Base-by-base conservation (phyloP, 78 protist genomes). In the Emiliania huxleyi region DNA sequence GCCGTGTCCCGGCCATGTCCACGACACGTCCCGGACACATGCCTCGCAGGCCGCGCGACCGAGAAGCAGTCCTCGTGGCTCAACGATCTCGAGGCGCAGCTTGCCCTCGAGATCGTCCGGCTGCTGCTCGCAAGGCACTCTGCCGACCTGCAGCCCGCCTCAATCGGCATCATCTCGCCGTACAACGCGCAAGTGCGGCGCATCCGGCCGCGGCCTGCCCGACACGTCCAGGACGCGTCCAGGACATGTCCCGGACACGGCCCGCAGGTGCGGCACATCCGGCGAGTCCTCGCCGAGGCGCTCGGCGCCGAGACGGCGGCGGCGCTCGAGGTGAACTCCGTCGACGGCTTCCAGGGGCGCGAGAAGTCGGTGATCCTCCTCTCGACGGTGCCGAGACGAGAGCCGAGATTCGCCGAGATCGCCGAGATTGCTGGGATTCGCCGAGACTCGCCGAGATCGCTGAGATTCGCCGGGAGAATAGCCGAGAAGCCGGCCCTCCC, bases 381-480 rank as follows among this genome's bases (percentile, higher is more conserved):
- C 48, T 93, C 96, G n/a, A 93, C 95, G 42, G 99, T 98, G n/a
- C n/a, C n/a, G n/a, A n/a, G n/a, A 25, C 75, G 99, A 22, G 96
- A 15, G 62, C 62, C 62, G 23, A 2, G n/a, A n/a, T n/a, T n/a
- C n/a, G n/a, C n/a, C n/a, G n/a, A n/a, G n/a, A n/a, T n/a, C n/a
- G n/a, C n/a, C n/a, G n/a, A n/a, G n/a, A n/a, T n/a, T n/a, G n/a
- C n/a, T n/a, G n/a, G n/a, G n/a, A n/a, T n/a, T n/a, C n/a, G n/a
- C n/a, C n/a, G n/a, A n/a, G n/a, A n/a, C n/a, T n/a, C n/a, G n/a
- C n/a, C n/a, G n/a, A n/a, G n/a, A n/a, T n/a, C n/a, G n/a, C n/a
- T n/a, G n/a, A n/a, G n/a, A n/a, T n/a, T n/a, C n/a, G n/a, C n/a
- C n/a, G n/a, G n/a, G n/a, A n/a, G n/a, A n/a, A n/a, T n/a, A n/a